Conservation (phyloP, 495 filamentous ascomycete genomes). For the Podospora pseudoanserina region DNA sequence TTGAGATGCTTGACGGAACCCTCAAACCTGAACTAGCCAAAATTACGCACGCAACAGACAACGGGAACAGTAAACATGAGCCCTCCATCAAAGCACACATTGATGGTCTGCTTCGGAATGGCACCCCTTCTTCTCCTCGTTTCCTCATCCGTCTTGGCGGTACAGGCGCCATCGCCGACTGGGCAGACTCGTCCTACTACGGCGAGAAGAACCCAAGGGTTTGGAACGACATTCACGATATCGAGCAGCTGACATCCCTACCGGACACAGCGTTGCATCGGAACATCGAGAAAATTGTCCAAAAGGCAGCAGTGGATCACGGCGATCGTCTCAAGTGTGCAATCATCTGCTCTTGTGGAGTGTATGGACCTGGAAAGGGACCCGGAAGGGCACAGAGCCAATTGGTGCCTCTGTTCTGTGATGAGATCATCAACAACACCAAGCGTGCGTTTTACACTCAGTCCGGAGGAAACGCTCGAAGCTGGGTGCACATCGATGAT, state of each 20-base stretch:
- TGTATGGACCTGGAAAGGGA: background rate
- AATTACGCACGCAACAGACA: background rate
- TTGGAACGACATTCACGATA: background rate
- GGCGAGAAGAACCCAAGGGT: background rate
- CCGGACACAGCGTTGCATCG: background rate
- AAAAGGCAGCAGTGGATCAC: background rate
- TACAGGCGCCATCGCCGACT: background rate
- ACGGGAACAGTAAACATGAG: background rate
- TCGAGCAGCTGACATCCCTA: background rate
- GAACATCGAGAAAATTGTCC: background rate
- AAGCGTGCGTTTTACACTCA: background rate
- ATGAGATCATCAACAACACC: background rate
- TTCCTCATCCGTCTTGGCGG: background rate
- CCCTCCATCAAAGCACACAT: background rate
- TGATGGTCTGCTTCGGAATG: background rate
- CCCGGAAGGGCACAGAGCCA: background rate
- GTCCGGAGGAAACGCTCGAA: background rate
- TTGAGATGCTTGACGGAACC: constrained; percentile 51
- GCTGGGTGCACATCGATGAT: background rate
- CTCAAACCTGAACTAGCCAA: constrained; percentile 37
- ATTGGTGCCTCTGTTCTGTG: background rate
- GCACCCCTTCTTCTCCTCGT: background rate
- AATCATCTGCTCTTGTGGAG: background rate
- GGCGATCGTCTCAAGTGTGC: background rate
- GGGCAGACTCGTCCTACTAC: background rate